phyloP scores from a whole-genome alignment of 2,329 filamentous ascomycete genomes.

The Drechslerella dactyloides region DNA sequence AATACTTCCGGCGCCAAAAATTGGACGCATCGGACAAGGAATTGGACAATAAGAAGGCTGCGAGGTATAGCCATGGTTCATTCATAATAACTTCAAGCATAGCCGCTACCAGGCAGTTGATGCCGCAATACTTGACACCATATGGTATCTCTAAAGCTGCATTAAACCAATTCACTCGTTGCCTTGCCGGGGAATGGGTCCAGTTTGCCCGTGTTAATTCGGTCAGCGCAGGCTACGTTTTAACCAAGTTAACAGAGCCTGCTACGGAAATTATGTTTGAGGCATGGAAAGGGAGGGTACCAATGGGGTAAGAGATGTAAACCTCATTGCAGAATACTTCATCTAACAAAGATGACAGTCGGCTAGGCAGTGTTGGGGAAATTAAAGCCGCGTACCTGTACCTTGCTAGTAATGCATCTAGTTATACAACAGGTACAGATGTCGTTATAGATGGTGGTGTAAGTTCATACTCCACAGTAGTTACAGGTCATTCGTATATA shows the following conservation, averaged over 20 bases:
- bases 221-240: constrained; percentile 76
- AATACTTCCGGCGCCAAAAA: constrained; percentile 71
- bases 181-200: constrained; percentile 77
- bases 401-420: constrained; percentile 83
- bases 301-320: constrained; percentile 67
- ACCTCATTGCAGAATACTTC: no score
- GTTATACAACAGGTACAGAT: constrained; percentile 77
- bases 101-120: constrained; percentile 77
- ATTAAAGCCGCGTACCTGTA: constrained; percentile 83
- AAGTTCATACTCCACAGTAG: background rate
- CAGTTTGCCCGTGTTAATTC: constrained; percentile 75
- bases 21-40: background rate
- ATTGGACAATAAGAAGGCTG: constrained; percentile 62
- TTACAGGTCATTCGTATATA: no score
- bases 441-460: constrained; percentile 71
- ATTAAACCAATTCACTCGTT: constrained; percentile 63
- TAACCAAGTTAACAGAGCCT: constrained; percentile 73
- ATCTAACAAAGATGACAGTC: no score
- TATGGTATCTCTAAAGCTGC: constrained; percentile 77
- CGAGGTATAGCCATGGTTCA: constrained; percentile 68
- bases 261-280: constrained; percentile 70
- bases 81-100: constrained; percentile 81
- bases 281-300: constrained; percentile 78
- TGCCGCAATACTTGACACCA: constrained; percentile 74
- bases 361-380: constrained; percentile 64